phyloP scores from a whole-genome alignment of 1,139 yeast genomes.

The Groenewaldozyma auringiensis region DNA sequence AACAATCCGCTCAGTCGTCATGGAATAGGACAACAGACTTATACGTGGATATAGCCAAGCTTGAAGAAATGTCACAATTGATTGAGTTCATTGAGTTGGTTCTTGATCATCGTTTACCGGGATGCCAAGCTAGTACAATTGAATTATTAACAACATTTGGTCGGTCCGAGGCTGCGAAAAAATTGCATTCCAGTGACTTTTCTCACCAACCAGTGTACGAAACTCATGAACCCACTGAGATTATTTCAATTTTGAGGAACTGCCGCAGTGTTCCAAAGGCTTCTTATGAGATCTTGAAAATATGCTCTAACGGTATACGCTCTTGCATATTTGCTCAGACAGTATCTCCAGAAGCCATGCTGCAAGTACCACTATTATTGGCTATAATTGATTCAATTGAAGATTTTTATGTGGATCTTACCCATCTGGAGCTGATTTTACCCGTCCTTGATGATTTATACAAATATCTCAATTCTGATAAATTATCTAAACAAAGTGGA shows the following conservation, averaged over 20 bases:
- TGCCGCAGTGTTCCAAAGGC: neutral
- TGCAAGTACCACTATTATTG: neutral
- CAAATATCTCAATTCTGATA: neutral
- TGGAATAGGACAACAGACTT: neutral
- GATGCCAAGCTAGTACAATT: neutral
- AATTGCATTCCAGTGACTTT: slow-evolving; percentile 2
- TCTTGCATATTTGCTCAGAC: neutral
- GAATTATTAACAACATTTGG: neutral
- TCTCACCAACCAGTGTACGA: neutral
- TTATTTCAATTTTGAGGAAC: neutral
- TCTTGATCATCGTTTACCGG: slow-evolving; percentile 5
- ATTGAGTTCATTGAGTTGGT: slow-evolving; percentile 3
- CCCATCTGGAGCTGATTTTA: neutral
- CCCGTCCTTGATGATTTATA: neutral
- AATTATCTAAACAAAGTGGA: neutral
- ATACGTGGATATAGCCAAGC: neutral
- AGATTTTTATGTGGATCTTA: neutral
- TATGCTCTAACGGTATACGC: neutral
- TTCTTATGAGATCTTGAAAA: neutral
- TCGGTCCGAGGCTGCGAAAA: slow-evolving; percentile 5
- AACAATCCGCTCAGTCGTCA: no score
- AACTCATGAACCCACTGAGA: neutral
- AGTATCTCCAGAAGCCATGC: neutral
- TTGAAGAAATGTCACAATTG: neutral
- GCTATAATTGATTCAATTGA: neutral